These are phyloP conservation scores for Fusarium mexicanum DNA, from an alignment of 2,329 filamentous ascomycete species.

Conservation along the genomic window DNA sequence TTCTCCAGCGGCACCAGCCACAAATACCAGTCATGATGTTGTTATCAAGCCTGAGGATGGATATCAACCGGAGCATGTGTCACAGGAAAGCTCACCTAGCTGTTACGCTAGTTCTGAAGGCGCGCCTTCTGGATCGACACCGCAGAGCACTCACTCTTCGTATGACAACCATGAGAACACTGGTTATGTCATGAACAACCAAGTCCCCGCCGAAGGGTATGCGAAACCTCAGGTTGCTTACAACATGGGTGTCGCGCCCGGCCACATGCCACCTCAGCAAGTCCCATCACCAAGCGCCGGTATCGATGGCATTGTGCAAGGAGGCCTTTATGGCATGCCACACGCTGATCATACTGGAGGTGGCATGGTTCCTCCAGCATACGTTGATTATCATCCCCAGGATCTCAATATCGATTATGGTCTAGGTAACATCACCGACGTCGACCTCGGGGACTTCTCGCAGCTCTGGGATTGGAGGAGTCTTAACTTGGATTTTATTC, in stretches of 20 bases:
- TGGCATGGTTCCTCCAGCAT: conserved; percentile 16
- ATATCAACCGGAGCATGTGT: conserved; percentile 6
- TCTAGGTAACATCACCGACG: conserved; percentile 33
- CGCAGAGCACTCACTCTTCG: conserved; percentile 22
- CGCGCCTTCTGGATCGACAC: conserved; percentile 17
- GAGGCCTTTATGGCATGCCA: conserved; percentile 7
- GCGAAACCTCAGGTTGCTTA: neutral
- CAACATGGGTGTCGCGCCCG: neutral
- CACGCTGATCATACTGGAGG: conserved; percentile 2
- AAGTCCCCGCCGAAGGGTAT: neutral
- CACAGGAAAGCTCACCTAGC: conserved; percentile 30
- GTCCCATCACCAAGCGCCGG: conserved; percentile 26
- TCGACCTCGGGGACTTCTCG: conserved; percentile 37
- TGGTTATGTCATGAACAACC: neutral
- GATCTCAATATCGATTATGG: conserved; percentile 18
- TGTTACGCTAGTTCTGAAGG: conserved; percentile 20
- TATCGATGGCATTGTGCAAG: conserved; percentile 25
- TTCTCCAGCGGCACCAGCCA: neutral
- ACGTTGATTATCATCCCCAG: conserved; percentile 19
- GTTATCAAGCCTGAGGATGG: conserved; percentile 6
- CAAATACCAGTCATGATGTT: neutral
- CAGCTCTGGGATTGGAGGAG: conserved; percentile 40
- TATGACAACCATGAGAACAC: conserved; percentile 14
- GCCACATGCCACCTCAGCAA: conserved; percentile 8
- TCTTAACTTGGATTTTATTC: conserved; percentile 38